A percentile compares a stretch with the other conserved stretches of the same genome.
Conservation (phyloP, 106 monocot genomes). For the Dendrobium officinale region DNA sequence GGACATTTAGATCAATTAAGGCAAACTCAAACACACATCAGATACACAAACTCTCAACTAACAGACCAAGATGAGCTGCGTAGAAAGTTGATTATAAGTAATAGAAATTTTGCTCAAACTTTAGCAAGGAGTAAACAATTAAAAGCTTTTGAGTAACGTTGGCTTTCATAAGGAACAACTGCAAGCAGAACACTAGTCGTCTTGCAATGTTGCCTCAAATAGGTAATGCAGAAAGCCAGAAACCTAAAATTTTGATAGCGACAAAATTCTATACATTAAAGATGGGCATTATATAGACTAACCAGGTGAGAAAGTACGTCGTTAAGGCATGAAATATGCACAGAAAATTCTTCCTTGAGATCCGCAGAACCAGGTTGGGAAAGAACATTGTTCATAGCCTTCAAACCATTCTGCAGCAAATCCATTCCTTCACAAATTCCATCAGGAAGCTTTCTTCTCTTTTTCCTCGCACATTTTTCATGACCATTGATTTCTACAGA, state of each 20-base stretch:
- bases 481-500: slow-evolving; percentile 7
- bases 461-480: slow-evolving; percentile 22
- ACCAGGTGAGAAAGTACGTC: slow-evolving; percentile 44
- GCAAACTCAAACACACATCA: too few relatives aligned
- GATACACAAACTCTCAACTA: too few relatives aligned
- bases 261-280: neutral
- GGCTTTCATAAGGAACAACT: too few relatives aligned
- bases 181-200: neutral
- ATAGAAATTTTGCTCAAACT: too few relatives aligned
- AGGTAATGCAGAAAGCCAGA: neutral
- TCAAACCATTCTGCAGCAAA: slow-evolving; percentile 64
- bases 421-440: slow-evolving; percentile 64
- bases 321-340: slow-evolving; percentile 56
- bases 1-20: too few relatives aligned
- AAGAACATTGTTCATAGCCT: slow-evolving; percentile 48
- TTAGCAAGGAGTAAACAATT: too few relatives aligned
- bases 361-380: slow-evolving; percentile 31
- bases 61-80: too few relatives aligned
- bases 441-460: slow-evolving; percentile 65
- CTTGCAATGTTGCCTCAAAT: neutral
- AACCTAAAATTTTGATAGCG: neutral
- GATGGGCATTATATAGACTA: slow-evolving; percentile 13
- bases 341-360: slow-evolving; percentile 39
- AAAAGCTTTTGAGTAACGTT: too few relatives aligned
- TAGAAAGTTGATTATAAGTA: too few relatives aligned